Evolutionary conservation across 257 asterid genomes (phyloP).

Genomic region (Rauvolfia tetraphylla): DNA sequence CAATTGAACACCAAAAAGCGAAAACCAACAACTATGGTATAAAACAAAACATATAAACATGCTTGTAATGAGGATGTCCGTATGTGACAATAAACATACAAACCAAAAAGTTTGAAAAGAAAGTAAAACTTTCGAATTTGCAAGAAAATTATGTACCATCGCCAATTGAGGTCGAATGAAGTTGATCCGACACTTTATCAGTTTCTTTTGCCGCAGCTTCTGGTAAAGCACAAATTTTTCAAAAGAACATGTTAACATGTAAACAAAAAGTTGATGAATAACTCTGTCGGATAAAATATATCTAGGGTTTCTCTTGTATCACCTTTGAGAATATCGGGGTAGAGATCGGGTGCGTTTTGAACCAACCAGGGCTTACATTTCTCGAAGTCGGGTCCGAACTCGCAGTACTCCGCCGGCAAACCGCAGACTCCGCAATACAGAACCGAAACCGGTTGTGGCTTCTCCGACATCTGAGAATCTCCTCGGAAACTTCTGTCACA

Average conservation of each 20-base stretch:
- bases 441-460: conserved; percentile 64
- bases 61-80: background rate
- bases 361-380: conserved; percentile 97
- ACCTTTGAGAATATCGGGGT: conserved; percentile 92
- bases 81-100: background rate
- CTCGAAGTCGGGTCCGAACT: conserved; percentile 86
- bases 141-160: conserved; percentile 35
- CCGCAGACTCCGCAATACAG: conserved; percentile 84
- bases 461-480: conserved; percentile 57
- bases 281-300: background rate
- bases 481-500: background rate
- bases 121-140: background rate
- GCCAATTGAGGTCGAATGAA: conserved; percentile 74
- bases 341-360: conserved; percentile 64
- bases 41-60: background rate
- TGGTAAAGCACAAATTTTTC: conserved; percentile 22
- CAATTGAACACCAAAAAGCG: background rate
- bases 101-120: background rate
- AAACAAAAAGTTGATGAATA: background rate
- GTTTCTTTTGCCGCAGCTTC: conserved; percentile 60
- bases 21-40: background rate
- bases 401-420: conserved; percentile 95
- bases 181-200: conserved; percentile 67
- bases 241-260: background rate
- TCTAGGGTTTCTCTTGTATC: conserved; percentile 20